A percentile compares a stretch with the other conserved stretches of the same genome.
phyloP scores from a whole-genome alignment of 2,329 filamentous ascomycete species.

The Mariannaea elegans region DNA sequence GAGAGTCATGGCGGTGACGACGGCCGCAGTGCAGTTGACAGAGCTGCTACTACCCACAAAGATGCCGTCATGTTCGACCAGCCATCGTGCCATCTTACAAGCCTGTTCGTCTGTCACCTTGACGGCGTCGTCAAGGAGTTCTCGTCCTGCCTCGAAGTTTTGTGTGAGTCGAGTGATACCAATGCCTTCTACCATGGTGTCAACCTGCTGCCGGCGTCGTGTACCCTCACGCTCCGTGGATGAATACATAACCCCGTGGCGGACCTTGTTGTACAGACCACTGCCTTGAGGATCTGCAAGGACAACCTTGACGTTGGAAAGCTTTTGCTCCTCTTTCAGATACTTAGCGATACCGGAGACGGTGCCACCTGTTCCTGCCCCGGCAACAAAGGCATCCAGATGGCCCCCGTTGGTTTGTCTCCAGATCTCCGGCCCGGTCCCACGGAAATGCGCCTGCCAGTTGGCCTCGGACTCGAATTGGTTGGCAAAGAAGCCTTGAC shows the following conservation, averaged over 20 bases:
- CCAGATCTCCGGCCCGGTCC: constrained; percentile 91
- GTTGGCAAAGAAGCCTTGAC: constrained; percentile 90
- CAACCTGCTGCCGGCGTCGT: constrained; percentile 86
- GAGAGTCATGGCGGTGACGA: constrained; percentile 71
- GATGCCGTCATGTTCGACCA: constrained; percentile 94
- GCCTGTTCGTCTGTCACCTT: constrained; percentile 90
- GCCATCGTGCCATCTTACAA: constrained; percentile 91
- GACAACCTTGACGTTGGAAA: constrained; percentile 74
- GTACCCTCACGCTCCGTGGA: constrained; percentile 90
- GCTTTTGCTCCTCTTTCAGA: constrained; percentile 73
- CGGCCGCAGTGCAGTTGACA: constrained; percentile 92
- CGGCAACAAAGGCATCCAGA: constrained; percentile 89
- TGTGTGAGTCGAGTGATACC: constrained; percentile 94
- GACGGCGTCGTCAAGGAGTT: constrained; percentile 90
- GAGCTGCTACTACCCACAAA: constrained; percentile 94
- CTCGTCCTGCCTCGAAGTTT: constrained; percentile 88
- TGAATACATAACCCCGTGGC: constrained; percentile 96
- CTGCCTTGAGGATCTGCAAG: constrained; percentile 95
- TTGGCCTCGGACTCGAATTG: constrained; percentile 95
- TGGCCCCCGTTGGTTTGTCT: constrained; percentile 73
- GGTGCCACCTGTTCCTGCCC: constrained; percentile 94
- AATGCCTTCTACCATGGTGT: constrained; percentile 95
- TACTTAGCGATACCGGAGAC: constrained; percentile 86
- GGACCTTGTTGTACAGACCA: constrained; percentile 90
- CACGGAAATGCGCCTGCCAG: constrained; percentile 81